A percentile compares a stretch with the other conserved stretches of the same genome.
These are phyloP conservation scores for Chlorella sp. DNA, from an alignment of 139 green algal species.

Conservation along the genomic window DNA sequence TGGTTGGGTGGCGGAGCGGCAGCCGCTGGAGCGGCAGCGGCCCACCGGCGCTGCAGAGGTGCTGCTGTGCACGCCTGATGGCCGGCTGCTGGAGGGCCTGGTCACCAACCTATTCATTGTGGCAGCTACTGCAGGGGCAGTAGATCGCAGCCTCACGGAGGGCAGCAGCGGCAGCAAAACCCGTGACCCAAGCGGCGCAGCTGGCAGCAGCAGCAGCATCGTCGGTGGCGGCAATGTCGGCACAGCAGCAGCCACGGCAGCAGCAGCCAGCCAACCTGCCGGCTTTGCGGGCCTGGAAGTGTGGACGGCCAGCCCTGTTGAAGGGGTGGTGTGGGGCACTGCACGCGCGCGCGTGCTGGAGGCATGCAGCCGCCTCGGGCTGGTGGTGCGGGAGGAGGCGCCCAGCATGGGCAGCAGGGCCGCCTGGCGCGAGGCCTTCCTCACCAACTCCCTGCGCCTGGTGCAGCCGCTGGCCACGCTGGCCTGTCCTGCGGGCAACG, in stretches of 20 bases:
- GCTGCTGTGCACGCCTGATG: slow-evolving; percentile 43
- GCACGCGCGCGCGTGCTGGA: slow-evolving; percentile 42
- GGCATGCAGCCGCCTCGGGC: slow-evolving; percentile 31
- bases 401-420: slow-evolving; percentile 12
- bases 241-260: background rate
- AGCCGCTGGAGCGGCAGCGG: slow-evolving; percentile 18
- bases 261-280: background rate
- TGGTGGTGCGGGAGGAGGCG: slow-evolving; percentile 28
- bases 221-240: background rate
- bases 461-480: slow-evolving; percentile 33
- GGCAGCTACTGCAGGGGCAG: background rate
- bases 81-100: slow-evolving; percentile 55
- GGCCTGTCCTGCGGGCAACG: slow-evolving; percentile 13
- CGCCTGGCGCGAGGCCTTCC: slow-evolving; percentile 58
- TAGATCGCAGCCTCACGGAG: background rate
- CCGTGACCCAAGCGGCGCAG: background rate
- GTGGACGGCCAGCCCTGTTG: slow-evolving; percentile 13
- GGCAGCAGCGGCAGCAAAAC: no score
- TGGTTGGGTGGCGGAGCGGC: slow-evolving; percentile 38
- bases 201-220: background rate
- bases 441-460: slow-evolving; percentile 49
- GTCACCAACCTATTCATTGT: slow-evolving; percentile 63
- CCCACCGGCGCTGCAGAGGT: slow-evolving; percentile 33
- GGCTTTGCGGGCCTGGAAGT: background rate
- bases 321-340: slow-evolving; percentile 48